Evolutionary conservation across 2,329 filamentous ascomycete species (phyloP).

Genomic region (Trichoderma semiorbis): DNA sequence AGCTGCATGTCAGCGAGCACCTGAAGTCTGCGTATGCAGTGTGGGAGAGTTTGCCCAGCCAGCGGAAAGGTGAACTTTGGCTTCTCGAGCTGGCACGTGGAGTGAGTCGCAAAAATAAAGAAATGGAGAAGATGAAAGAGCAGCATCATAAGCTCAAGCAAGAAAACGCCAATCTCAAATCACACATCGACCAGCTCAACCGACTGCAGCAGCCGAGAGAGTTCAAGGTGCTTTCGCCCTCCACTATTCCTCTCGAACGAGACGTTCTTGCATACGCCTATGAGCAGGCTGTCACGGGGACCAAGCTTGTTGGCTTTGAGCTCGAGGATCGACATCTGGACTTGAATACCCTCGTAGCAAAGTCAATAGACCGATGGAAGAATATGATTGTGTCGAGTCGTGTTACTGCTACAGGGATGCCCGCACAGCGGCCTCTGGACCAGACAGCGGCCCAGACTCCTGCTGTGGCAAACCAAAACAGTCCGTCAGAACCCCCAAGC

Average conservation of each 20-base stretch:
- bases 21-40: conserved; percentile 72
- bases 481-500: conserved; percentile 24
- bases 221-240: conserved; percentile 51
- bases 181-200: conserved; percentile 58
- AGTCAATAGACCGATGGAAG: conserved; percentile 62
- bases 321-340: conserved; percentile 52
- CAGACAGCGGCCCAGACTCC: conserved; percentile 27
- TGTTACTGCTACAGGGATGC: conserved; percentile 42
- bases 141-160: conserved; percentile 51
- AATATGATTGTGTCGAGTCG: conserved; percentile 53
- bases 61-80: conserved; percentile 59
- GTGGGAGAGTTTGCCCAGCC: conserved; percentile 64
- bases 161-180: conserved; percentile 54
- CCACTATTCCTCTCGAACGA: conserved; percentile 50
- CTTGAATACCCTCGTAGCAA: conserved; percentile 48
- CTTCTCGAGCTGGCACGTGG: conserved; percentile 58
- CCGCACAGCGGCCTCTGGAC: conserved; percentile 48
- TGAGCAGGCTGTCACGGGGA: conserved; percentile 43
- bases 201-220: conserved; percentile 58
- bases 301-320: conserved; percentile 43
- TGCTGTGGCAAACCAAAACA: conserved; percentile 23
- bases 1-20: conserved; percentile 70
- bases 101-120: conserved; percentile 55
- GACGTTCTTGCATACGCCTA: conserved; percentile 46
- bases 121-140: conserved; percentile 50